A percentile compares a stretch with the other conserved stretches of the same genome.
Conservation (phyloP, 2,329 filamentous ascomycete genomes). For the Colletotrichum cuscutae region DNA sequence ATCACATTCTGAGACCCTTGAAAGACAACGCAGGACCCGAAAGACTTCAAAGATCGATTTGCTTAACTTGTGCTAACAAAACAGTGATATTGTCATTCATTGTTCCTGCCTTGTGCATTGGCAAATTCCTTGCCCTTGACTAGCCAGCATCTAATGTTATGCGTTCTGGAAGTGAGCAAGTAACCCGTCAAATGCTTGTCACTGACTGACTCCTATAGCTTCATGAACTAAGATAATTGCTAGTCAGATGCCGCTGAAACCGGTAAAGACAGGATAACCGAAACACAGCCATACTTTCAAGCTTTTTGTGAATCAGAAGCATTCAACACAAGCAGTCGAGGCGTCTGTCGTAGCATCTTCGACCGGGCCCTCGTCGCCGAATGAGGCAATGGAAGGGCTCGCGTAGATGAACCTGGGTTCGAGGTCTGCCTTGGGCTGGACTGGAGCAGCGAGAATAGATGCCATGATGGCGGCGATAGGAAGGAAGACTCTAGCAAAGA, state of each 20-base stretch:
- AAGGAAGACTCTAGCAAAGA: neutral
- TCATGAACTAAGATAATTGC: neutral
- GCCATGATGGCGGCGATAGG: neutral
- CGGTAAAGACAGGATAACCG: accelerated
- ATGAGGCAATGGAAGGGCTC: neutral
- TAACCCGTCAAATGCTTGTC: no score
- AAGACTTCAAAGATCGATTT: no score
- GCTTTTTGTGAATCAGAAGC: neutral
- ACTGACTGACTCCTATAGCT: neutral
- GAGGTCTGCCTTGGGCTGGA: neutral
- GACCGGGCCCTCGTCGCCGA: neutral
- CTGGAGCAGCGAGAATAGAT: neutral
- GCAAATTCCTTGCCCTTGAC: no score
- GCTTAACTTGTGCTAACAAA: no score
- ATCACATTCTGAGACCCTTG: no score
- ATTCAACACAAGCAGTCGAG: neutral
- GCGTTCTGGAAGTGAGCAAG: no score
- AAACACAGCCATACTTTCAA: neutral
- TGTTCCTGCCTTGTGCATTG: no score
- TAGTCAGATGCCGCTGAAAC: neutral
- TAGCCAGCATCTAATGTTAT: no score
- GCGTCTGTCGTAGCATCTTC: neutral
- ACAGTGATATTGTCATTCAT: no score
- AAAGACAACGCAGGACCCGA: no score
- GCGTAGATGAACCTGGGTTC: neutral